These are phyloP conservation scores for Hamigera avellanea DNA, from an alignment of 495 filamentous ascomycete genomes.

Conservation along the genomic window DNA sequence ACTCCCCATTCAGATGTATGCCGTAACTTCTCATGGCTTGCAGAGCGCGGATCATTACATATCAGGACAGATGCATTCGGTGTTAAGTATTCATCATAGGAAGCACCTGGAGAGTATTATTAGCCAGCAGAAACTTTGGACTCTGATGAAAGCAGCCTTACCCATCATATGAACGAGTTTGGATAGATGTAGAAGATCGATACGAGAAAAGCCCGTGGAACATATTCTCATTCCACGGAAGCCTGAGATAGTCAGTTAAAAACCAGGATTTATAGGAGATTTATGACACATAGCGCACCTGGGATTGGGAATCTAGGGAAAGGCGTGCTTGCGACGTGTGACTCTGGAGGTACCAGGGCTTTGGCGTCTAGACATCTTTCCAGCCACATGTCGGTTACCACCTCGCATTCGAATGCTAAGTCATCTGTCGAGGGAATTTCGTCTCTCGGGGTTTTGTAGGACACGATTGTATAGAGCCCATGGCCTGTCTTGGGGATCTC, in stretches of 20 bases:
- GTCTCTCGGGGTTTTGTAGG: constrained; percentile 32
- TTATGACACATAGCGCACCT: constrained; percentile 25
- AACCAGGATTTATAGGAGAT: background rate
- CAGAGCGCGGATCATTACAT: constrained; percentile 41
- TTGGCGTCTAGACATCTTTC: constrained; percentile 76
- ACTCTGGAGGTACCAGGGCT: constrained; percentile 52
- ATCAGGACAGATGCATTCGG: constrained; percentile 56
- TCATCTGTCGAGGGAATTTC: constrained; percentile 29
- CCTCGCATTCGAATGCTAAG: constrained; percentile 29
- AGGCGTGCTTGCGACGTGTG: constrained; percentile 63
- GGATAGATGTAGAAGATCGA: constrained; percentile 73
- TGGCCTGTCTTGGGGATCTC: constrained; percentile 29
- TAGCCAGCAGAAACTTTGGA: background rate
- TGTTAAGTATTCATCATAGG: constrained; percentile 65
- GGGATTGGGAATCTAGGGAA: constrained; percentile 56
- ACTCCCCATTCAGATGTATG: constrained; percentile 62
- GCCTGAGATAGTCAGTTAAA: constrained; percentile 22
- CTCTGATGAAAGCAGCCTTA: constrained; percentile 9
- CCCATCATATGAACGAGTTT: constrained; percentile 67
- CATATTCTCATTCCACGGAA: constrained; percentile 60
- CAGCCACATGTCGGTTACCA: constrained; percentile 87
- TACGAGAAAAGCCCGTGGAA: constrained; percentile 72
- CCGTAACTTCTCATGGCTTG: constrained; percentile 66
- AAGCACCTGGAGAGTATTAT: constrained; percentile 35
- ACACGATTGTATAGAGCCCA: constrained; percentile 41